phyloP scores from a whole-genome alignment of 441 rosid species.

The Euphorbia schlechtendalii region DNA sequence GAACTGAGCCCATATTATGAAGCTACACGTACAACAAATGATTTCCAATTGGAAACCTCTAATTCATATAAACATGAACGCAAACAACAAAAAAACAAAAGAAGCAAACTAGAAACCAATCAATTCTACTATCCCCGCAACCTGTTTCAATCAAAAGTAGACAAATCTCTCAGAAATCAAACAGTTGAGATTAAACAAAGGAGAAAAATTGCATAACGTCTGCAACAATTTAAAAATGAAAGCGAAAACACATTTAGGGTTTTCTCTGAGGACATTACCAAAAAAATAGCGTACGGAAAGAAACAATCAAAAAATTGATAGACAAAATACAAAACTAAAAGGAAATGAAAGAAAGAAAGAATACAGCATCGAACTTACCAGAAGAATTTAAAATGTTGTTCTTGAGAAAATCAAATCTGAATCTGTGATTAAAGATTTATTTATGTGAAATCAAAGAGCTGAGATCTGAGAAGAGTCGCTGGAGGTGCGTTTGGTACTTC shows the following conservation, averaged over 20 bases:
- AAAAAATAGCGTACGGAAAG: background rate
- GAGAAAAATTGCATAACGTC: background rate
- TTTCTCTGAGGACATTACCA: background rate
- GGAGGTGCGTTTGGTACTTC: too few species aligned
- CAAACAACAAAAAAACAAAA: too few species aligned
- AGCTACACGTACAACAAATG: too few species aligned
- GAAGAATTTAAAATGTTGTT: slow-evolving; percentile 1
- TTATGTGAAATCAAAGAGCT: too few species aligned
- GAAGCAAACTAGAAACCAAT: background rate
- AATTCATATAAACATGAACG: too few species aligned
- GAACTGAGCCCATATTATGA: too few species aligned
- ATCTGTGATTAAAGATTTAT: background rate
- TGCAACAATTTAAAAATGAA: background rate
- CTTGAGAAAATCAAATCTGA: too few species aligned
- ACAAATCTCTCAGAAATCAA: background rate
- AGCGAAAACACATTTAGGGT: background rate
- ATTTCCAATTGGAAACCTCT: too few species aligned
- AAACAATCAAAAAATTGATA: background rate
- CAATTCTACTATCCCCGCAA: background rate
- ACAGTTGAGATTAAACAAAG: background rate
- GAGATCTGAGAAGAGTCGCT: too few species aligned
- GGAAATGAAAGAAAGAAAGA: background rate
- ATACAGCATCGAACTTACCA: background rate
- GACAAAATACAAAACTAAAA: background rate
- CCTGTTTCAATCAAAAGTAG: slow-evolving; percentile 8